These are phyloP conservation scores for Thielaviopsis euricoi DNA, from an alignment of 2,329 filamentous ascomycete genomes.

Conservation along the genomic window DNA sequence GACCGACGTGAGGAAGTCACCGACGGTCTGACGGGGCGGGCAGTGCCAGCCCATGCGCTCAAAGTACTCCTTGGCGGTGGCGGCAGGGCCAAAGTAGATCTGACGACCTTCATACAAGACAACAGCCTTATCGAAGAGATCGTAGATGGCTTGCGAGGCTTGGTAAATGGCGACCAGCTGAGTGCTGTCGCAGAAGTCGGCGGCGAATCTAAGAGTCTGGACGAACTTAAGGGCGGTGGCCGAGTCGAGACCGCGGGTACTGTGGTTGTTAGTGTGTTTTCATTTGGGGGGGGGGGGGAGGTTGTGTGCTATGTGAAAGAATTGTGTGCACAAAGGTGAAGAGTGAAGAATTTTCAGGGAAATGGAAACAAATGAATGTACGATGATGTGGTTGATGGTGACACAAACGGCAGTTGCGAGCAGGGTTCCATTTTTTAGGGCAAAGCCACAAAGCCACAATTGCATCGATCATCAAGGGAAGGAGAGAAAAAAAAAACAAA, in stretches of 20 bases:
- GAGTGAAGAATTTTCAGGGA: neutral
- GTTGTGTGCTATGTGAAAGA: no score
- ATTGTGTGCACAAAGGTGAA: neutral
- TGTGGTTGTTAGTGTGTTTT: constrained; percentile 11
- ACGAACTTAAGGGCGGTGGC: constrained; percentile 61
- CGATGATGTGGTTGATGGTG: no score
- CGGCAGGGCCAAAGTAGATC: constrained; percentile 56
- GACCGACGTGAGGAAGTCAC: constrained; percentile 53
- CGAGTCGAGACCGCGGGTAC: constrained; percentile 55
- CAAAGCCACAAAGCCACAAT: no score
- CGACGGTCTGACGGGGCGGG: constrained; percentile 48
- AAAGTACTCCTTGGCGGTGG: constrained; percentile 46
- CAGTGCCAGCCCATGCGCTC: constrained; percentile 52
- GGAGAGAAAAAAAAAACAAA: neutral
- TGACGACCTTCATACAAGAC: constrained; percentile 63
- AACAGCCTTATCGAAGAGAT: constrained; percentile 58
- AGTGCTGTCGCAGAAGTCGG: constrained; percentile 45
- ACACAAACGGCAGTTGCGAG: no score
- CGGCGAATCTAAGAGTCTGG: constrained; percentile 45
- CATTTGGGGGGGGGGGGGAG: neutral
- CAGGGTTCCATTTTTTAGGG: no score
- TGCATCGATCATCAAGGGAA: no score
- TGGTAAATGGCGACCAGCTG: constrained; percentile 58
- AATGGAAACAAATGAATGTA: no score
- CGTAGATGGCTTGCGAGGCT: constrained; percentile 51